Evolutionary conservation across 2,329 filamentous ascomycete genomes (phyloP).

Genomic region (Nemania sp.): DNA sequence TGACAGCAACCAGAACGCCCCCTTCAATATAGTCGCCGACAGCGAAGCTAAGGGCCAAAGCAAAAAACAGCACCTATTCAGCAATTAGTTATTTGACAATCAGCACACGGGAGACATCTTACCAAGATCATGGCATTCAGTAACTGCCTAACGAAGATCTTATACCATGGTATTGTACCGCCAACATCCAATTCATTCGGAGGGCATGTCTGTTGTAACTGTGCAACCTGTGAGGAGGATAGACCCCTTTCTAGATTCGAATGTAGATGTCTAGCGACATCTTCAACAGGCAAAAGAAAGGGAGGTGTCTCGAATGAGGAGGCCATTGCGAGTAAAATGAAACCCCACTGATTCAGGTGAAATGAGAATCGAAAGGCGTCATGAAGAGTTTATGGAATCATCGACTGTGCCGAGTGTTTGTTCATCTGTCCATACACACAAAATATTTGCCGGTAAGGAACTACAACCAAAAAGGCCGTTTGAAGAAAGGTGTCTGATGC

Average conservation of each 20-base stretch:
- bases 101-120: constrained; percentile 35
- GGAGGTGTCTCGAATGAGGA: constrained; percentile 57
- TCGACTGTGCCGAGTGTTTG: neutral
- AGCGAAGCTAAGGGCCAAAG: constrained; percentile 72
- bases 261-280: constrained; percentile 64
- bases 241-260: constrained; percentile 71
- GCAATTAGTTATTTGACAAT: constrained; percentile 38
- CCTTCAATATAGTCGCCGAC: constrained; percentile 70
- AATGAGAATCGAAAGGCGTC: constrained; percentile 19
- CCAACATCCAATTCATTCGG: constrained; percentile 72
- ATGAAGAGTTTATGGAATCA: constrained; percentile 16
- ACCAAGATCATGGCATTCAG: constrained; percentile 79
- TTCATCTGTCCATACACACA: neutral
- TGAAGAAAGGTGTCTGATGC: neutral
- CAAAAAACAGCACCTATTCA: constrained; percentile 73
- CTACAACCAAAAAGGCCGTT: neutral
- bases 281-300: constrained; percentile 62
- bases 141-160: constrained; percentile 72
- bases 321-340: constrained; percentile 44
- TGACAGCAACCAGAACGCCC: constrained; percentile 68
- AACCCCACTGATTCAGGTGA: constrained; percentile 12
- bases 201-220: constrained; percentile 63
- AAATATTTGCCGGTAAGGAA: neutral
- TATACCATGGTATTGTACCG: constrained; percentile 69
- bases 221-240: constrained; percentile 59